Percentiles rank a stretch among this genome's conserved stretches.
Conservation (phyloP, 768 basidiomycete genomes). For the Asterophora lycoperdoides region DNA sequence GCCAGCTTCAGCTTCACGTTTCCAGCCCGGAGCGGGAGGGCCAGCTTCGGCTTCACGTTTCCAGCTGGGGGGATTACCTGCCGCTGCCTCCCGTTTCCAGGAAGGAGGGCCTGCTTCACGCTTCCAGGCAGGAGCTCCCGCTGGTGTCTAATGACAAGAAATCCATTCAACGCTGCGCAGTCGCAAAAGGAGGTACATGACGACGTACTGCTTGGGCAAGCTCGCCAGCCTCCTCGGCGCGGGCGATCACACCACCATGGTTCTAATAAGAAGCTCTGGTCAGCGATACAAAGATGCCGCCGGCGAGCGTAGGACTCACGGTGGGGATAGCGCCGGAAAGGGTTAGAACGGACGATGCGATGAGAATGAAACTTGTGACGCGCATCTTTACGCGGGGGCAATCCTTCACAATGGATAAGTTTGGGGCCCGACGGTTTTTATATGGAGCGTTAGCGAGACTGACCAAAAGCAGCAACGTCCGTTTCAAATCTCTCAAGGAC, state of each 20-base stretch:
- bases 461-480: conserved; percentile 23
- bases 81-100: conserved; percentile 6
- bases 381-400: conserved; percentile 26
- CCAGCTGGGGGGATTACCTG: no score
- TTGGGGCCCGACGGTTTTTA: conserved; percentile 14
- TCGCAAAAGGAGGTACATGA: not conserved
- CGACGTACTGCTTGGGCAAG: conserved; percentile 15
- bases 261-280: conserved; percentile 6
- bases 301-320: conserved; percentile 18
- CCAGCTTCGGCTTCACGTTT: conserved; percentile 16
- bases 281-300: not conserved
- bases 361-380: conserved; percentile 20
- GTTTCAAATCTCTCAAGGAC: conserved; percentile 15
- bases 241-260: conserved; percentile 13
- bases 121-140: conserved; percentile 17
- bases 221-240: conserved; percentile 13
- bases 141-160: conserved; percentile 1
- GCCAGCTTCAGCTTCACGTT: conserved; percentile 4
- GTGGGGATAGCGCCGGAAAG: conserved; percentile 21
- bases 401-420: conserved; percentile 8
- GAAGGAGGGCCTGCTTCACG: conserved; percentile 5
- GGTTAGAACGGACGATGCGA: conserved; percentile 22
- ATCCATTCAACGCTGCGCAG: not conserved
- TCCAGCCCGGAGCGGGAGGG: conserved; percentile 5
- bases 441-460: conserved; percentile 12